phyloP scores from a whole-genome alignment of 352 stramenopile genomes.

The Phytopythium oedochilum region DNA sequence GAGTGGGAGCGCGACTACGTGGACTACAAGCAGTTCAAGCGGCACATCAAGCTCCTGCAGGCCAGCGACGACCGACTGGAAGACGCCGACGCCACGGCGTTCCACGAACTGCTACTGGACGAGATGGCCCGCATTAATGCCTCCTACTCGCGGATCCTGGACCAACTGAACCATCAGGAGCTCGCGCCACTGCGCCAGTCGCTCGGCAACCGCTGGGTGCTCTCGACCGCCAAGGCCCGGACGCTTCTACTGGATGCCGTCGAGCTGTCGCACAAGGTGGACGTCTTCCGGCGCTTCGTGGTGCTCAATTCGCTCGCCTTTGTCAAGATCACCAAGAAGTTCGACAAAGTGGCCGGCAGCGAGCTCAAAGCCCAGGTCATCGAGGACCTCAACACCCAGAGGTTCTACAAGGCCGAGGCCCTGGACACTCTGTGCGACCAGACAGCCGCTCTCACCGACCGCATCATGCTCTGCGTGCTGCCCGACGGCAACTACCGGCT shows the following conservation, averaged over 20 bases:
- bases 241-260: constrained; percentile 49
- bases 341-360: constrained; percentile 47
- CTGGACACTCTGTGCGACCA: constrained; percentile 53
- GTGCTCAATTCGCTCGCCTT: constrained; percentile 76
- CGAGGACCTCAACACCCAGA: constrained; percentile 51
- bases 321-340: constrained; percentile 84
- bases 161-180: constrained; percentile 35
- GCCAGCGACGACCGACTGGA: constrained; percentile 1
- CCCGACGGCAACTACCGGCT: constrained; percentile 65
- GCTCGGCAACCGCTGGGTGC: constrained; percentile 56
- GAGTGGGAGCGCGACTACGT: constrained; percentile 68
- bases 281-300: constrained; percentile 73
- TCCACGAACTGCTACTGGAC: constrained; percentile 24
- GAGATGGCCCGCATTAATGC: constrained; percentile 65
- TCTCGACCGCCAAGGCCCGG: constrained; percentile 43
- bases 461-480: constrained; percentile 66
- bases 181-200: constrained; percentile 29
- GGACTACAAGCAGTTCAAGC: constrained; percentile 81
- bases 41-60: constrained; percentile 42
- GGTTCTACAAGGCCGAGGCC: constrained; percentile 57
- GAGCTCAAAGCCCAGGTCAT: constrained; percentile 32
- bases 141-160: constrained; percentile 46
- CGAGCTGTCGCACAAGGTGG: constrained; percentile 55
- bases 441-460: constrained; percentile 45
- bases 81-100: constrained; percentile 9